These are phyloP conservation scores for Terana coerulea DNA, from an alignment of 768 basidiomycete species.

Conservation along the genomic window DNA sequence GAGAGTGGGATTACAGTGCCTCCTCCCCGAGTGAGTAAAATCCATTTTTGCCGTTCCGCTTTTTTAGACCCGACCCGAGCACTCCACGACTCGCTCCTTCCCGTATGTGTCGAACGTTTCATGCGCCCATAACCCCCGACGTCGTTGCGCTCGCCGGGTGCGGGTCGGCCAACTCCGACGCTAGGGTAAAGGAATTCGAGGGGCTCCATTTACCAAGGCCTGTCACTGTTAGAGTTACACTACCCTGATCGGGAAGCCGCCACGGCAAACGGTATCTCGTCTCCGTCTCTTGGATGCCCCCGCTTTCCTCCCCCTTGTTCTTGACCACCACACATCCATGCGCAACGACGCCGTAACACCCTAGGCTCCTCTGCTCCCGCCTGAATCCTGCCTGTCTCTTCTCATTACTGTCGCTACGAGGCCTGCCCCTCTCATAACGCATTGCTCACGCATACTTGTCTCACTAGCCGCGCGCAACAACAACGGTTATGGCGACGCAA, in stretches of 20 bases:
- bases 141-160: conserved; percentile 3
- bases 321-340: background rate
- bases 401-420: background rate
- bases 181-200: background rate
- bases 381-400: background rate
- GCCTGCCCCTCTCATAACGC: background rate
- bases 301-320: background rate
- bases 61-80: background rate
- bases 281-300: background rate
- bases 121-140: conserved; percentile 3
- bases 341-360: no score
- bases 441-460: background rate
- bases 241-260: conserved; percentile 1
- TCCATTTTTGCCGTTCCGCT: background rate
- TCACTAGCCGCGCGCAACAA: conserved; percentile 1
- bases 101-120: background rate
- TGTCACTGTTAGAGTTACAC: background rate
- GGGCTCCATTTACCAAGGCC: background rate
- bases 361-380: background rate
- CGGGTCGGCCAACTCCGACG: background rate
- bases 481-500: background rate
- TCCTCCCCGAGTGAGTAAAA: background rate
- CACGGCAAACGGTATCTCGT: background rate
- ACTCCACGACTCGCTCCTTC: background rate
- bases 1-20: background rate